These are phyloP conservation scores for Salix viminalis DNA, from an alignment of 345 rosid species.

Conservation along the genomic window DNA sequence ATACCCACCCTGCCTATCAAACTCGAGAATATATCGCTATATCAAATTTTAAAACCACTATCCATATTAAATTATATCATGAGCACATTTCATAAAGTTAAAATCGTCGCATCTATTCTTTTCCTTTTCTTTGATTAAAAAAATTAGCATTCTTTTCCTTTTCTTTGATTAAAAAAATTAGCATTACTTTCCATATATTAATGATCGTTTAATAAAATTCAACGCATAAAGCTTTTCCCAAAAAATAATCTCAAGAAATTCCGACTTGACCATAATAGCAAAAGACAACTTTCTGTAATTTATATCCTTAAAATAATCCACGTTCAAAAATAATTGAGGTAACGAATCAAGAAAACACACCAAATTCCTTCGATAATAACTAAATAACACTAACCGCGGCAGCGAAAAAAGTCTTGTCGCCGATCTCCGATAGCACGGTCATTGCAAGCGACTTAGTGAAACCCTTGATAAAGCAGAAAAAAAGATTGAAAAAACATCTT, in stretches of 20 bases:
- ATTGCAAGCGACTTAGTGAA: conserved; percentile 93
- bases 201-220: background rate
- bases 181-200: background rate
- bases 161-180: background rate
- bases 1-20: background rate
- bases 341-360: background rate
- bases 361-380: background rate
- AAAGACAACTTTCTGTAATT: background rate
- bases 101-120: background rate
- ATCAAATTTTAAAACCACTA: background rate
- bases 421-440: conserved; percentile 95
- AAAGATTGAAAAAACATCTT: background rate
- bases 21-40: background rate
- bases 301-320: background rate
- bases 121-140: background rate
- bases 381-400: conserved; percentile 66
- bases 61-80: background rate
- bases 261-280: background rate
- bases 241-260: background rate
- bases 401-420: conserved; percentile 97
- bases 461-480: conserved; percentile 44
- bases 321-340: background rate
- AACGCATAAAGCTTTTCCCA: background rate
- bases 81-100: background rate
- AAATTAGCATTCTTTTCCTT: background rate